These are phyloP conservation scores for Penicillium fimorum DNA, from an alignment of 495 filamentous ascomycete species.

Conservation along the genomic window DNA sequence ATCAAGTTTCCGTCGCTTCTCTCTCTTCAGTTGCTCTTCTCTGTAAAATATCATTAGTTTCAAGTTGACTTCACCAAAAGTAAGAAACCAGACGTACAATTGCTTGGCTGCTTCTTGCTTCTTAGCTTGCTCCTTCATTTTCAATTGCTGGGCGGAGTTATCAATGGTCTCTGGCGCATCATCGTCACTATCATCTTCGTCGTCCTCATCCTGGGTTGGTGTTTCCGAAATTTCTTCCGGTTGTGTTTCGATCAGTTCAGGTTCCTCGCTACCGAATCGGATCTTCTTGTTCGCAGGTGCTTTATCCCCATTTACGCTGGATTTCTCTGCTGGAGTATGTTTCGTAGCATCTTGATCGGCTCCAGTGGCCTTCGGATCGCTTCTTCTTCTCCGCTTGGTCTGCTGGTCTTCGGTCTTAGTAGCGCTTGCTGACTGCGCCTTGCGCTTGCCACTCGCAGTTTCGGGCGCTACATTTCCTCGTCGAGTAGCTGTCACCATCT, in stretches of 20 bases:
- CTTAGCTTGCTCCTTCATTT: constrained; percentile 43
- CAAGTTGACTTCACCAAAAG: neutral
- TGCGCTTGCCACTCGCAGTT: constrained; percentile 36
- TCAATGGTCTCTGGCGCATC: constrained; percentile 54
- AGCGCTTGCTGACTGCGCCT: constrained; percentile 25
- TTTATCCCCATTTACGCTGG: constrained; percentile 15
- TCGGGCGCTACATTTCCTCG: constrained; percentile 25
- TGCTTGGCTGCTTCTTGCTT: constrained; percentile 37
- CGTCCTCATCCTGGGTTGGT: constrained; percentile 25
- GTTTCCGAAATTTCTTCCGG: constrained; percentile 24
- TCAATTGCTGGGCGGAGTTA: constrained; percentile 43
- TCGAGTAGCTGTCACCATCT: constrained; percentile 44
- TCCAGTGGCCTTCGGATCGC: constrained; percentile 23
- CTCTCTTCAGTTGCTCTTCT: constrained; percentile 44
- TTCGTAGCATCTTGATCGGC: constrained; percentile 12
- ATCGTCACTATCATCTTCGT: constrained; percentile 39
- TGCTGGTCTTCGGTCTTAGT: constrained; percentile 26
- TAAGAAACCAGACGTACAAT: constrained; percentile 29
- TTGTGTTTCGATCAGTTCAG: constrained; percentile 27
- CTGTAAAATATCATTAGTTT: constrained; percentile 28
- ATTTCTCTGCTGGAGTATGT: constrained; percentile 13
- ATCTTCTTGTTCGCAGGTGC: constrained; percentile 30
- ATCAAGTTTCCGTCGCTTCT: constrained; percentile 51
- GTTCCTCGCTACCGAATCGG: constrained; percentile 48
- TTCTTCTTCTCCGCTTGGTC: constrained; percentile 43